These are phyloP conservation scores for Trypanosoma melophagium DNA, from an alignment of 208 protist species.

Conservation along the genomic window DNA sequence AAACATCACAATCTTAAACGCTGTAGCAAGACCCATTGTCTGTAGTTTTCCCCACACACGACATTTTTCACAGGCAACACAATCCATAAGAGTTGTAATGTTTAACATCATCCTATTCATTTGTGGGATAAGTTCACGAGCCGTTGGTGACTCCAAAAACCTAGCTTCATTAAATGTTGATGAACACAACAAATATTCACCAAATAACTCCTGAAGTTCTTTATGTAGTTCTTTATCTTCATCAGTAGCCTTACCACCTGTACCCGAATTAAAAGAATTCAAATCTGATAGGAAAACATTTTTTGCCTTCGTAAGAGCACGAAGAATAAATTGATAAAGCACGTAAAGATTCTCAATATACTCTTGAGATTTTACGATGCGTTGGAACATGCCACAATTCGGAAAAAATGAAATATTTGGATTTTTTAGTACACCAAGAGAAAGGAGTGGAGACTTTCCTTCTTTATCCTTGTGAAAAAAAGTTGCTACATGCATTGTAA, in stretches of 20 bases:
- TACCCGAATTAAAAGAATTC: slow-evolving; percentile 55
- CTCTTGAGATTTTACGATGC: slow-evolving; percentile 51
- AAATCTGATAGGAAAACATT: slow-evolving; percentile 48
- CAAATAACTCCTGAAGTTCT: slow-evolving; percentile 58
- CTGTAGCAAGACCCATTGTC: slow-evolving; percentile 80
- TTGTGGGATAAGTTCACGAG: slow-evolving; percentile 49
- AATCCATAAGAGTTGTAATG: slow-evolving; percentile 88
- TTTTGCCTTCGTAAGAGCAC: slow-evolving; percentile 78
- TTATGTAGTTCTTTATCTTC: slow-evolving; percentile 55
- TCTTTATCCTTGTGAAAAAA: slow-evolving; percentile 82
- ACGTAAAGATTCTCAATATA: slow-evolving; percentile 87
- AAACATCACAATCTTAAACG: slow-evolving; percentile 77
- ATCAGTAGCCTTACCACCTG: slow-evolving; percentile 30
- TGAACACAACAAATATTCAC: slow-evolving; percentile 54
- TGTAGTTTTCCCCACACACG: slow-evolving; percentile 91
- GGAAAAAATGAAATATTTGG: slow-evolving; percentile 81
- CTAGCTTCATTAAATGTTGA: slow-evolving; percentile 81
- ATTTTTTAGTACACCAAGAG: slow-evolving; percentile 66
- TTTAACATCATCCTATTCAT: slow-evolving; percentile 83
- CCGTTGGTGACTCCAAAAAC: slow-evolving; percentile 70
- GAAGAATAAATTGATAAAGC: slow-evolving; percentile 85
- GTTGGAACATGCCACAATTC: slow-evolving; percentile 84
- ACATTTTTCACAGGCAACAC: slow-evolving; percentile 92
- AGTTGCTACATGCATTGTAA: slow-evolving; percentile 81
- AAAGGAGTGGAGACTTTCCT: slow-evolving; percentile 50